Percentiles rank a stretch among this genome's conserved stretches.
These are phyloP conservation scores for Chiua virens DNA, from an alignment of 768 basidiomycete genomes.

Conservation along the genomic window DNA sequence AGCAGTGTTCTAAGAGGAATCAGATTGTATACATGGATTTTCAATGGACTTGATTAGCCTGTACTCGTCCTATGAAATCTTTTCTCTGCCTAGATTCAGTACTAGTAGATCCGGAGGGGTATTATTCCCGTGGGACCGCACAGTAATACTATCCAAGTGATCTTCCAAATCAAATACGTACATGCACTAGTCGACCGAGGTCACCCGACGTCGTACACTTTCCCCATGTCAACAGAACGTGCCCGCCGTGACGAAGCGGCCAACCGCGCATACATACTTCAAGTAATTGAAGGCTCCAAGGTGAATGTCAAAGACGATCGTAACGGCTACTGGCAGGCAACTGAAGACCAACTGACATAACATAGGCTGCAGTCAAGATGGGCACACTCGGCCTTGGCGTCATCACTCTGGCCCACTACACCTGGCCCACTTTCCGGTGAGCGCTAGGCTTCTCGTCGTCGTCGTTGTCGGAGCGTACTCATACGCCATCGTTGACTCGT, in stretches of 20 bases:
- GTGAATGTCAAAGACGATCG: constrained; percentile 36
- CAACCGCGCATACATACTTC: constrained; percentile 57
- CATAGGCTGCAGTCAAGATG: constrained; percentile 53
- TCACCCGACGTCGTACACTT: neutral
- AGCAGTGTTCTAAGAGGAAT: constrained; percentile 40
- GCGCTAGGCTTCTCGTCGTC: constrained; percentile 12
- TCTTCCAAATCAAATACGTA: neutral
- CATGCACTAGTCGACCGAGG: neutral
- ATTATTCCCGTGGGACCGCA: neutral
- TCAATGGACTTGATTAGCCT: no score
- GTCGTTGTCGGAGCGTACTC: neutral
- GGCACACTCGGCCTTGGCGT: constrained; percentile 59
- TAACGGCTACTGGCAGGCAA: neutral
- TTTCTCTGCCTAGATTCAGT: no score
- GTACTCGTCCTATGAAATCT: no score
- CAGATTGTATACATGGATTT: constrained; percentile 32
- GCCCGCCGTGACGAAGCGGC: constrained; percentile 52
- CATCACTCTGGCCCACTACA: constrained; percentile 60
- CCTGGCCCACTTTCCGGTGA: constrained; percentile 75
- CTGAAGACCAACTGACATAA: neutral
- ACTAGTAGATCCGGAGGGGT: no score
- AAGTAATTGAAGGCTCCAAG: constrained; percentile 56
- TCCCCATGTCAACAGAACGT: constrained; percentile 31
- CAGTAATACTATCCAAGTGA: neutral
- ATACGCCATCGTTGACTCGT: neutral